Evolutionary conservation across 768 basidiomycete species (phyloP).

Genomic region (Lactarius deliciosus): DNA sequence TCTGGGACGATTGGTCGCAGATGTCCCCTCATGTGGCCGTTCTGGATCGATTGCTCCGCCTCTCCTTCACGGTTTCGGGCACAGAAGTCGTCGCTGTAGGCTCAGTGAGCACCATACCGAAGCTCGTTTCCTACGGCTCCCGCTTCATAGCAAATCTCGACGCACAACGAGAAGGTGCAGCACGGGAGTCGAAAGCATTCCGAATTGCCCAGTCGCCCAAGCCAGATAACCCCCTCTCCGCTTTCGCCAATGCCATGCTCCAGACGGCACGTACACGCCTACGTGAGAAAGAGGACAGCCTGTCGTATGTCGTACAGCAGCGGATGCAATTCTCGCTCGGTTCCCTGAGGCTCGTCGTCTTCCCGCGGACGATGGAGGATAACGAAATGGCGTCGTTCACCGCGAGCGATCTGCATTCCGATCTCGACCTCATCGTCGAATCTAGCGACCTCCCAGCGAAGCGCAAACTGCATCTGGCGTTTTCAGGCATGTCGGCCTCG

Average conservation of each 20-base stretch:
- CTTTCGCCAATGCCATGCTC: constrained; percentile 85
- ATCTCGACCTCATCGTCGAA: constrained; percentile 61
- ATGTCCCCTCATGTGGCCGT: constrained; percentile 42
- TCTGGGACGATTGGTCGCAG: constrained; percentile 81
- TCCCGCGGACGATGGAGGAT: constrained; percentile 79
- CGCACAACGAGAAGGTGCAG: constrained; percentile 71
- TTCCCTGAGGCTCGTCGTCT: constrained; percentile 65
- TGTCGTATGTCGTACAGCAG: constrained; percentile 65
- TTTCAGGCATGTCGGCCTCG: constrained; percentile 75
- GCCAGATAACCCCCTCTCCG: constrained; percentile 77
- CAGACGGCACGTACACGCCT: constrained; percentile 69
- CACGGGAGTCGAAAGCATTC: constrained; percentile 76
- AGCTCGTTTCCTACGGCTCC: constrained; percentile 67
- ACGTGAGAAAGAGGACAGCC: constrained; percentile 60
- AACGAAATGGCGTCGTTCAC: constrained; percentile 74
- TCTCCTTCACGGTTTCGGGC: constrained; percentile 76
- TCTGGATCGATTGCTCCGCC: constrained; percentile 55
- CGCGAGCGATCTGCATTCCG: constrained; percentile 65
- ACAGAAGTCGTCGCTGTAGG: constrained; percentile 64
- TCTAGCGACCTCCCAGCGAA: constrained; percentile 49
- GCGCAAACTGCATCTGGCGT: constrained; percentile 69
- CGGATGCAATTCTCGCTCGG: constrained; percentile 71
- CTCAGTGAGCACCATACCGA: constrained; percentile 75
- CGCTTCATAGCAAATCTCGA: constrained; percentile 75
- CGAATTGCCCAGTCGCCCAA: constrained; percentile 67